Base-by-base conservation (phyloP, 306 rosid species). In the Cicer yamashitae region DNA sequence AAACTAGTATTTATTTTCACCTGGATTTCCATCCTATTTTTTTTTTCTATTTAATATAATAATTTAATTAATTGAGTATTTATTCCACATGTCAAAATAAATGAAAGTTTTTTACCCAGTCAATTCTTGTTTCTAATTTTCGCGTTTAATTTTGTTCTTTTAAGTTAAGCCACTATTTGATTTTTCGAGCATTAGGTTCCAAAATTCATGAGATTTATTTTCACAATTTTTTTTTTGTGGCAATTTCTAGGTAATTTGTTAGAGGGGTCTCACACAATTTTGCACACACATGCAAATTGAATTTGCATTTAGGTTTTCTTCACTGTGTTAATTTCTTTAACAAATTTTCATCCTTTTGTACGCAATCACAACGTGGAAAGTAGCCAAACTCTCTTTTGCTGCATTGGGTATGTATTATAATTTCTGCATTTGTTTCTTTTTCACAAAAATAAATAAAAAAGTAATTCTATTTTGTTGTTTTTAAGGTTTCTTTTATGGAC, bases 351-450 rank as follows among this genome's bases (percentile, higher is more conserved):
- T 75, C 51, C 37, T 47, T 67, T 45, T 59, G 69, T 70, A 81
- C 86, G 80, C 88, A 85, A 85, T 82, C 79, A 77, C 51, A 85
- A 77, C 81, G 83, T 71, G 58, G 63, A 60, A 60, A 69, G 73
- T 39, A 65, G 70, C 66, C 69, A 57, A 77, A 61, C 81, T 80
- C 48, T 70, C 83, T 63, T 75, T 63, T 60, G 72, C 67, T 77
- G 80, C 84, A 84, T 82, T 87, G 80, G 86, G 86, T 76, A 71
- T 41, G 78, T 77, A 71, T 67, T 37, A 0, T 78, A 53, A 38
- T 82, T 34, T 78, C 60, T 70, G 80, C 78, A 70, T 62, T 78
- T 66, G 20, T 71, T 53, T 63, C 20, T 53, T 30, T 18, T 57
- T 60, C 3, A 0, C 14, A 13, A 50, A 50, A 5, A 10, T 0